A percentile compares a stretch with the other conserved stretches of the same genome.
Evolutionary conservation across 129 eudicot genomes (phyloP).

Genomic region (Erigeron canadensis): DNA sequence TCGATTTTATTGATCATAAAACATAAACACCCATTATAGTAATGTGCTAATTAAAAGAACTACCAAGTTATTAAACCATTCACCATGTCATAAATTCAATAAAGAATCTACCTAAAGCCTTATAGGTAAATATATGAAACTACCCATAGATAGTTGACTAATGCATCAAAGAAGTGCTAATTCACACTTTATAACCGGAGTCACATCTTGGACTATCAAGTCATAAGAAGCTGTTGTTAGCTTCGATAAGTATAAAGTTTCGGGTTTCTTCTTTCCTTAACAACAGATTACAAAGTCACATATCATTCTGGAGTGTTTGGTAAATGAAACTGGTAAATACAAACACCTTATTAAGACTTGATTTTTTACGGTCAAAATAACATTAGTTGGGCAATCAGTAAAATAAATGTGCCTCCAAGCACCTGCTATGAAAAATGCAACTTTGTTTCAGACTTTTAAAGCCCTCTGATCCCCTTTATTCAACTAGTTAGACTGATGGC

Average conservation of each 20-base stretch:
- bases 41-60: not conserved
- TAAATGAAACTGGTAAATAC: not conserved
- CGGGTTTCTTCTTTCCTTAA: too few relatives aligned
- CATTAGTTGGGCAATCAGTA: too few relatives aligned
- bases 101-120: not conserved
- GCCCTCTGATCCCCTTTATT: not conserved
- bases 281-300: not conserved
- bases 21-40: not conserved
- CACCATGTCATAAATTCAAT: not conserved
- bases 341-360: not conserved
- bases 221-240: too few relatives aligned
- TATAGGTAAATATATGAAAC: too few relatives aligned
- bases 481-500: not conserved
- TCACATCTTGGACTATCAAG: too few relatives aligned
- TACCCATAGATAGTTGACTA: too few relatives aligned
- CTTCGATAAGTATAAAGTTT: too few relatives aligned
- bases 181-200: too few relatives aligned
- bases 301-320: not conserved
- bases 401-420: too few relatives aligned
- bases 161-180: too few relatives aligned
- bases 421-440: too few relatives aligned
- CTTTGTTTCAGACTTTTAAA: not conserved
- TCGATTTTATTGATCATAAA: conserved; percentile 7
- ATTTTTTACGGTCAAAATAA: not conserved
- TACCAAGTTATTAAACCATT: not conserved